Base-by-base conservation (phyloP, 208 protist genomes). In the Crithidia acanthocephali region DNA sequence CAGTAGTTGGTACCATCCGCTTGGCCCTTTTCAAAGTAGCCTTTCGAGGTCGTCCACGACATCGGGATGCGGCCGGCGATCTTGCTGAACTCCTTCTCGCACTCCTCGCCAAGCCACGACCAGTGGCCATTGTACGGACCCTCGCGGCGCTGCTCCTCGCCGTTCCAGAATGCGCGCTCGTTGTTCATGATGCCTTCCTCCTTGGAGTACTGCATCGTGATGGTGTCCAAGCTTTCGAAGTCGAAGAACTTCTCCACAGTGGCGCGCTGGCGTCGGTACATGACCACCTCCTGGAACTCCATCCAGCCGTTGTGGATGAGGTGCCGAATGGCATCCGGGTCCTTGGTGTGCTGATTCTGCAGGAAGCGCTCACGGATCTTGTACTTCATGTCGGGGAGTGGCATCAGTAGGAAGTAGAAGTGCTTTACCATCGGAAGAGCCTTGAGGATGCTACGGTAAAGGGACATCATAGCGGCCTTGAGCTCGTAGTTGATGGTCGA, bases 1-100 rank as follows among this genome's bases (percentile, higher is more conserved):
- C 86, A 96, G 67, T 82, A 94, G 62, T 96, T 96, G 8, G 91
- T 96, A 13, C 91, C 91, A 74, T 96, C 91, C 4, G 91, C 81
- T 40, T 92, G 61, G 22, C 80, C 81, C 65, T 93, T 90, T 58
- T 94, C 88, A 71, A 96, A 96, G 68, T 91, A 96, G 20, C 91
- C 91, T 47, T 91, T 93, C 6, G 88, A 90, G 0, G 91, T 84
- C 1, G 88, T 86, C 89, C 91, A 96, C 18, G 87, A 93, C 42
- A 73, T 77, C 0, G 91, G 91, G 74, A 96, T 88, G 22, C 91
- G 83, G 8, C 86, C 91, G 20, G 88, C 87, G 59, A 96, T 84
- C 60, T 87, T 83, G 50, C 81, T 75, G 65, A 93, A 94, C 66
- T 96, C 89, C 60, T 93, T 85, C 53, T 94, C 88, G 74, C 82